Conservation (phyloP, 1,284 basidiomycete species). For the Chondrostereum purpureum region DNA sequence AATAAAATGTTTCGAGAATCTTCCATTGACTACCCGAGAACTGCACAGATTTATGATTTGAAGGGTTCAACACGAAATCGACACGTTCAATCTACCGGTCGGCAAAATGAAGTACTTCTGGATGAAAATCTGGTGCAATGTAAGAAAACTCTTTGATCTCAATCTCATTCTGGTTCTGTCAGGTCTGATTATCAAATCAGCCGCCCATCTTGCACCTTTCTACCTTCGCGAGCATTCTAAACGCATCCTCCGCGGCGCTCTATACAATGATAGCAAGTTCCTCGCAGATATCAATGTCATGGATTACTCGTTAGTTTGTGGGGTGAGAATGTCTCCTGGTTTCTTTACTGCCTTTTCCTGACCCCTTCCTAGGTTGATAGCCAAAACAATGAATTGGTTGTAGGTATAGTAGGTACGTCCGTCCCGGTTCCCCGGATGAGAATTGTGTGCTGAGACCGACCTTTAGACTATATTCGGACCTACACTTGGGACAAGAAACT, state of each 20-base stretch:
- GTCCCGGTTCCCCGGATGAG: conserved; percentile 9
- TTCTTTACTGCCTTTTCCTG: background rate
- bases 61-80: conserved; percentile 92
- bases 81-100: conserved; percentile 85
- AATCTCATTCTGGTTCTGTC: conserved; percentile 11
- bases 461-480: conserved; percentile 87
- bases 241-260: conserved; percentile 81
- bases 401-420: conserved; percentile 89
- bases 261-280: conserved; percentile 94
- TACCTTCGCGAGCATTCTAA: conserved; percentile 96
- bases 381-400: conserved; percentile 76
- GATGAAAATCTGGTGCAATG: conserved; percentile 90
- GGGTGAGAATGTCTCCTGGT: conserved; percentile 49
- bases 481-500: conserved; percentile 98
- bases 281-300: conserved; percentile 95
- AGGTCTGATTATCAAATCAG: conserved; percentile 28
- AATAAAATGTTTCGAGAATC: background rate
- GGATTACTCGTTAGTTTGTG: conserved; percentile 98
- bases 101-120: conserved; percentile 87
- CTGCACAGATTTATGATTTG: conserved; percentile 80
- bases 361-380: conserved; percentile 56
- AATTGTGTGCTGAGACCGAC: conserved; percentile 7
- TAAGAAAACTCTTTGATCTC: conserved; percentile 27
- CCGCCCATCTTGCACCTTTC: conserved; percentile 72
- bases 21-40: background rate